Conservation (phyloP, 2,329 filamentous ascomycete species). For the Xylaria sp. region DNA sequence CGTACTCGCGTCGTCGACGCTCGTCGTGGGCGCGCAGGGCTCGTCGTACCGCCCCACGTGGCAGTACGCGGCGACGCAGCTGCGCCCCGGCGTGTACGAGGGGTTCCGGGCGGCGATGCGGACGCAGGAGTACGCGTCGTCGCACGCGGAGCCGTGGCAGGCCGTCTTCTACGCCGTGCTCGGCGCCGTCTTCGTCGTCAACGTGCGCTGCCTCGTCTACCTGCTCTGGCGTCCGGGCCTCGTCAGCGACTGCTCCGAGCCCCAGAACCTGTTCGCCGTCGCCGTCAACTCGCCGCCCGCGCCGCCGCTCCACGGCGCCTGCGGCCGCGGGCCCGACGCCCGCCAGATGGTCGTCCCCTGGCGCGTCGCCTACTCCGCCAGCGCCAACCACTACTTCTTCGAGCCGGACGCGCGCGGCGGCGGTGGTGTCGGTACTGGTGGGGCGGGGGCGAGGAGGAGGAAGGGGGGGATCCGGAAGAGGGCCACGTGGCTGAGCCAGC, state of each 20-base stretch:
- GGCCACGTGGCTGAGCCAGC: not conserved
- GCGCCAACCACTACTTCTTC: conserved; percentile 36
- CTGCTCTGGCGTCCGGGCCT: conserved; percentile 57
- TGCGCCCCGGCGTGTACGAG: conserved; percentile 53
- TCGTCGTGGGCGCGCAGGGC: conserved; percentile 62
- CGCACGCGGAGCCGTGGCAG: conserved; percentile 63
- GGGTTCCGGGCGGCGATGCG: conserved; percentile 66
- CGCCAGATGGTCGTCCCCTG: conserved; percentile 28
- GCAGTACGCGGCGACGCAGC: conserved; percentile 44
- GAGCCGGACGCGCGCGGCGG: conserved; percentile 25
- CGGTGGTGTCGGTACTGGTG: conserved; percentile 3
- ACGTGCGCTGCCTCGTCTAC: conserved; percentile 66
- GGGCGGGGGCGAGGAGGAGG: not conserved
- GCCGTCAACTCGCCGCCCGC: conserved; percentile 60
- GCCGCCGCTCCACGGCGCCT: conserved; percentile 30
- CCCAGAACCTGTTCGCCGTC: conserved; percentile 72
- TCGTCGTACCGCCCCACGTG: conserved; percentile 64
- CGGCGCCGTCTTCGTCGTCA: conserved; percentile 66
- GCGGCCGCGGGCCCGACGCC: conserved; percentile 31
- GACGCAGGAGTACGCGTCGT: conserved; percentile 71
- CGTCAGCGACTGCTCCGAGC: conserved; percentile 79
- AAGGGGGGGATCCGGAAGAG: not conserved
- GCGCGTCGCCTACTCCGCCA: conserved; percentile 29
- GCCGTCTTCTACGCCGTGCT: conserved; percentile 69
- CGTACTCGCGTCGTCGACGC: conserved; percentile 67